Evolutionary conservation across 2,329 filamentous ascomycete species (phyloP), one percentile per base, ranked within the genome.

Genomic region (Pseudocercospora ulei): DNA sequence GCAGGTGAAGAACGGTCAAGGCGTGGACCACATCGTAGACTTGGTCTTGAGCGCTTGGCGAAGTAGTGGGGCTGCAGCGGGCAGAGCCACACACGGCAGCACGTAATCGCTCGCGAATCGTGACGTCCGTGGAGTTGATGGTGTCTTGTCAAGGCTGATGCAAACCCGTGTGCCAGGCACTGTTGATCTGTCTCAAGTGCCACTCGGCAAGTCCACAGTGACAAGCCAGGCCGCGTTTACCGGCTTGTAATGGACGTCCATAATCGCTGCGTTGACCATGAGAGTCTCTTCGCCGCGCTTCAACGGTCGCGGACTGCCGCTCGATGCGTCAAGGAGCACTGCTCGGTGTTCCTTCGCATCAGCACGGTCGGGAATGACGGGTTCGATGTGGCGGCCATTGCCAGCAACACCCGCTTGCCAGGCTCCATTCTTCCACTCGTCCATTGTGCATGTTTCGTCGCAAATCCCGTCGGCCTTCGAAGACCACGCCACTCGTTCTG

Each of bases 31-130:
- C 59, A 94, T 96, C 57, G 76, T 93, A 9, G 82, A 83, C 51
- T 62, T 96, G 64, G 83, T 98, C 35, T 54, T 90, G 54, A 93
- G 85, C 58, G 87, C 87, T 4, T 96, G 90, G 90, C 88, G 79
- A 69, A 79, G 78, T 7, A 90, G 83, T 55, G 88, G 88, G 18
- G 90, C 87, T 17, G 55, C 48, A 8, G 60, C 41, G 3, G 30
- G 30, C 5, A 43, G 35, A 5, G 30, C 30, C 8, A 30, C 29
- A 7, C 39, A 39, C 18, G 35, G 23, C 14, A 39, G 38, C n/a
- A 26, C 35, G 19, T 36, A 36, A 7, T 6, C 18, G 18, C 6
- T 11, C 17, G 13, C 18, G n/a, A 33, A n/a, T n/a, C n/a, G n/a
- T n/a, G n/a, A n/a, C n/a, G n/a, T n/a, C n/a, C n/a, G n/a, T n/a